Conservation (phyloP, 352 stramenopile species). For the Globisporangium megalacanthum region DNA sequence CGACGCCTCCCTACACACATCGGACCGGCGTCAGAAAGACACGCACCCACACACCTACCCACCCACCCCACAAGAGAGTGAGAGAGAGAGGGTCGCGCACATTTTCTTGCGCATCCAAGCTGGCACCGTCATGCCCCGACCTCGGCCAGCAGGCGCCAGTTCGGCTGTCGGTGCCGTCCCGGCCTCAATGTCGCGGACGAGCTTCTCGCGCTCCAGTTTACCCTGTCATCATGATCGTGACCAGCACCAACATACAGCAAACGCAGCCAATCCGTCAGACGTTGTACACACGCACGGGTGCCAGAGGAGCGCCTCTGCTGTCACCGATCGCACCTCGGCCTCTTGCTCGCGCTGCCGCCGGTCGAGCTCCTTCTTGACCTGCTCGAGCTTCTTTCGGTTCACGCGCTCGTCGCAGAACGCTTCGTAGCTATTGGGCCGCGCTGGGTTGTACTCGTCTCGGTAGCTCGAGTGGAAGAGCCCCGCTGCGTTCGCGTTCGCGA, state of each 20-base stretch:
- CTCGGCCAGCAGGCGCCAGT: slow-evolving; percentile 51
- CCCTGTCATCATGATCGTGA: slow-evolving; percentile 21
- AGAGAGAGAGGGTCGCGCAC: slow-evolving; percentile 19
- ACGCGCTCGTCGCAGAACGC: slow-evolving; percentile 76
- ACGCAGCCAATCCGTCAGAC: too few relatives aligned
- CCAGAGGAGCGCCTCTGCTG: too few relatives aligned
- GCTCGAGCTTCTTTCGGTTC: slow-evolving; percentile 68
- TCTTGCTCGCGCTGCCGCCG: slow-evolving; percentile 72
- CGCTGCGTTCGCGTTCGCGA: slow-evolving; percentile 5
- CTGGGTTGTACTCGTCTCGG: slow-evolving; percentile 84
- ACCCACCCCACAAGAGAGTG: slow-evolving; percentile 4
- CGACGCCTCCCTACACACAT: slow-evolving; percentile 50
- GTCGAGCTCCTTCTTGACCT: slow-evolving; percentile 80
- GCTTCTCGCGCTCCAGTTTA: slow-evolving; percentile 60
- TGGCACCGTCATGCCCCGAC: slow-evolving; percentile 87
- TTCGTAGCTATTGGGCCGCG: slow-evolving; percentile 87
- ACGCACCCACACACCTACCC: background rate
- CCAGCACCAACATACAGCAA: background rate
- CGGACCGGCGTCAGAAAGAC: background rate
- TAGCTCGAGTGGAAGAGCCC: slow-evolving; percentile 77
- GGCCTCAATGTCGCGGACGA: slow-evolving; percentile 65
- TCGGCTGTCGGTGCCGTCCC: slow-evolving; percentile 51
- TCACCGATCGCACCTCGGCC: slow-evolving; percentile 30
- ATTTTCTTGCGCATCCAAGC: slow-evolving; percentile 92
- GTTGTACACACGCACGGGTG: too few relatives aligned